Base-by-base conservation (phyloP, 805 yeast species). In the Nakazawaea ishiwadae region DNA sequence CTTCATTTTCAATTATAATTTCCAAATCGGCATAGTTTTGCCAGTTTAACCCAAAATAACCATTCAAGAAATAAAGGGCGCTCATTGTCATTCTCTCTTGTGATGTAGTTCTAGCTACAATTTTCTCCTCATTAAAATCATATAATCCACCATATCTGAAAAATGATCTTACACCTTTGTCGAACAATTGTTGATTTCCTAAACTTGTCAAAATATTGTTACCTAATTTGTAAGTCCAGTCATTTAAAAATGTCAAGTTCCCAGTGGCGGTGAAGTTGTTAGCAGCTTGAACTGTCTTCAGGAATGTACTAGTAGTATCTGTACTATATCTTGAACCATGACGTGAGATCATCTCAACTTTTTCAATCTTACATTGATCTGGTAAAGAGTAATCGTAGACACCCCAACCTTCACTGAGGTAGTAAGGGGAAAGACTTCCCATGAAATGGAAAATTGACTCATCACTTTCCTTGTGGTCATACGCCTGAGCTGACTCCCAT, bases 21-120 rank as follows among this genome's bases (percentile, higher is more conserved):
- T 50, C 53, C 38, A 50, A 46, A 17, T 46, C 37, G n/a, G 43
- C 51, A 37, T 46, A 50, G n/a, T 50, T 37, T 28, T 40, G 34
- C 50, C 51, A 50, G 20, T 50, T 44, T 15, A 35, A 24, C 12
- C 77, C 77, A 49, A 70, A 60, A 54, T 75, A 76, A 0, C 77
- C 79, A 44, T 70, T 62, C 20, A 71, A 66, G 48, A 71, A 74
- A 51, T 65, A 65, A 31, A 57, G 53, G 14, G 79, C 65, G 28
- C 77, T 68, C 44, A 66, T 68, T 42, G 65, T 66, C 40, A 71
- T 71, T 51, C 81, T 64, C 20, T 65, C 66, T 23, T 75, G 71
- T 47, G 67, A 69, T 19, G 75, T 60, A 23, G 74, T 44, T 38
- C 53, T 41, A 12, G 46, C 50, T 11, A 50, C 50, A 17, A 48